Percentiles rank a stretch among this genome's conserved stretches.
These are phyloP conservation scores for Leccinum longicurvipes DNA, from an alignment of 768 basidiomycete genomes.

Conservation along the genomic window DNA sequence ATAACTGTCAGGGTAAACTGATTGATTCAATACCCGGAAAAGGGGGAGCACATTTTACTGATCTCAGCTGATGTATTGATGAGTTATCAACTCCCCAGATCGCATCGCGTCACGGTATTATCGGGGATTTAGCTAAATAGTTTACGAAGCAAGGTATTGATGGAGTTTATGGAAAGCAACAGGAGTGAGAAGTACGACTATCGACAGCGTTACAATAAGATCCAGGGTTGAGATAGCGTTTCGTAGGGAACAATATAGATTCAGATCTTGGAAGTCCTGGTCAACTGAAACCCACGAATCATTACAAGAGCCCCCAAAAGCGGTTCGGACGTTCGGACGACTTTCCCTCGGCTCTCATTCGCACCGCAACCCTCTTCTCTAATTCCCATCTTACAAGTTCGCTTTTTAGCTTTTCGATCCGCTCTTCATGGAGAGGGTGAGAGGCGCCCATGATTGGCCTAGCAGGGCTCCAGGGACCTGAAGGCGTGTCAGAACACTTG, in stretches of 20 bases:
- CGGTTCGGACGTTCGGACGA: conserved; percentile 8
- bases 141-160: background rate
- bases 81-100: background rate
- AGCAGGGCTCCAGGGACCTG: conserved; percentile 16
- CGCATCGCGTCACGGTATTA: background rate
- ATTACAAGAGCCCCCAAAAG: conserved; percentile 13
- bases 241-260: background rate
- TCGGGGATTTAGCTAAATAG: background rate
- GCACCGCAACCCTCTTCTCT: conserved; percentile 30
- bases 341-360: conserved; percentile 21
- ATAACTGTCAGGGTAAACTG: too few relatives aligned
- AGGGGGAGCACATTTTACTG: background rate
- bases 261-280: background rate
- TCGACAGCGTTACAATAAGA: conserved; percentile 2
- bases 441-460: conserved; percentile 36
- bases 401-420: conserved; percentile 37
- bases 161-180: background rate
- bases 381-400: conserved; percentile 48
- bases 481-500: conserved; percentile 6
- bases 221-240: background rate
- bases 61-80: background rate
- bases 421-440: conserved; percentile 45
- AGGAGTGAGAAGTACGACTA: conserved; percentile 1
- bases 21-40: too few relatives aligned
- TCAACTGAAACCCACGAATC: background rate